Conservation (phyloP, 805 yeast species). For the Debaryomyces tyrocola region DNA sequence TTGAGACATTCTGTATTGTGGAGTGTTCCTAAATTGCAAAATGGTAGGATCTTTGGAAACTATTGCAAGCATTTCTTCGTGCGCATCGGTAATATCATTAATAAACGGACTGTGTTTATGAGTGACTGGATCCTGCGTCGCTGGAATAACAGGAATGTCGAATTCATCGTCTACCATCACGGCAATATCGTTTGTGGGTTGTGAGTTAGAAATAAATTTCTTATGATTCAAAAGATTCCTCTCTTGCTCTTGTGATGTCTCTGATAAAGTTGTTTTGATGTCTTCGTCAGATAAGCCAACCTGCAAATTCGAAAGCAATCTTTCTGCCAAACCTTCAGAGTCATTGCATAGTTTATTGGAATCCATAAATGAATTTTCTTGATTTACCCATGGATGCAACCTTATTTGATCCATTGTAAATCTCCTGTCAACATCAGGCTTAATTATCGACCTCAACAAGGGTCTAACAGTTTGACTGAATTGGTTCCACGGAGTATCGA, state of each 20-base stretch:
- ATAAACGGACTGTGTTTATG: neutral
- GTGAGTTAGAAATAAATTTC: slow-evolving; percentile 32
- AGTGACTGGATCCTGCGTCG: slow-evolving; percentile 37
- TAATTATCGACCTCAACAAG: slow-evolving; percentile 56
- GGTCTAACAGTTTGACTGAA: slow-evolving; percentile 61
- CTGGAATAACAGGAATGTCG: slow-evolving; percentile 18
- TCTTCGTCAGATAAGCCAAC: slow-evolving; percentile 55
- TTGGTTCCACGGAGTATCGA: slow-evolving; percentile 89
- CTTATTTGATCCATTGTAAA: slow-evolving; percentile 71
- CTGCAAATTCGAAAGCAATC: slow-evolving; percentile 50
- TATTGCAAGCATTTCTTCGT: slow-evolving; percentile 33
- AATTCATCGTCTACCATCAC: slow-evolving; percentile 40
- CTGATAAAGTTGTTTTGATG: slow-evolving; percentile 23
- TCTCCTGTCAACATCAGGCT: slow-evolving; percentile 67
- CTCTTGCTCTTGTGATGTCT: slow-evolving; percentile 1
- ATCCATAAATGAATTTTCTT: slow-evolving; percentile 43
- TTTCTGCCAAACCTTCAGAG: slow-evolving; percentile 50
- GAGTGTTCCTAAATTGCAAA: slow-evolving; percentile 41
- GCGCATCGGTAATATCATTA: slow-evolving; percentile 8
- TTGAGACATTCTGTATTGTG: slow-evolving; percentile 17
- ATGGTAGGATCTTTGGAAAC: slow-evolving; percentile 53
- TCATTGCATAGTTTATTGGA: slow-evolving; percentile 47
- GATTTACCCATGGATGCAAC: slow-evolving; percentile 72
- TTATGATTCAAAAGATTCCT: slow-evolving; percentile 5
- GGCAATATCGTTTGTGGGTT: slow-evolving; percentile 47